These are phyloP conservation scores for Trypanosoma mega DNA, from an alignment of 208 protist genomes.

Conservation along the genomic window DNA sequence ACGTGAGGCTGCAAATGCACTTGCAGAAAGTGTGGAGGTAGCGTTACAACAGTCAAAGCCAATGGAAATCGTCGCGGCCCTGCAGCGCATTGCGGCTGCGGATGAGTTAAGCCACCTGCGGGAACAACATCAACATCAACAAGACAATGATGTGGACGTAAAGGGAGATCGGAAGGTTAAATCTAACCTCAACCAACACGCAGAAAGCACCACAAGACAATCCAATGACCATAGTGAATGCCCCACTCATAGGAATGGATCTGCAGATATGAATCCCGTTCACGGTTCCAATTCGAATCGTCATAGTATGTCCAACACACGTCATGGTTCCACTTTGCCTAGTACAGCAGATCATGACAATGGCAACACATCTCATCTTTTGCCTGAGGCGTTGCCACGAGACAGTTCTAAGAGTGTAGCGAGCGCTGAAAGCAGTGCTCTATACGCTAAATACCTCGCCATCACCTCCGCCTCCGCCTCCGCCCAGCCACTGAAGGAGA, in stretches of 20 bases:
- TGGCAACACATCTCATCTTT: background rate
- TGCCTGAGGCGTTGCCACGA: background rate
- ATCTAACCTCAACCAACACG: background rate
- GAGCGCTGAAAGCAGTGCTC: constrained; percentile 12
- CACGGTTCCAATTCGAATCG: background rate
- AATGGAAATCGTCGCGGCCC: constrained; percentile 35
- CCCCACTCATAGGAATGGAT: no score
- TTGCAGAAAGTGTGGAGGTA: constrained; percentile 31
- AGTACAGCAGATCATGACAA: no score
- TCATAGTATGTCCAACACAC: background rate
- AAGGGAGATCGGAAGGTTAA: background rate
- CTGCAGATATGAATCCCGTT: background rate
- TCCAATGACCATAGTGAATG: background rate
- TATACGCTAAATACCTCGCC: constrained; percentile 44
- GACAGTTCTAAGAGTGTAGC: no score
- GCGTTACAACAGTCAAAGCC: constrained; percentile 29
- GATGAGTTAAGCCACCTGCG: constrained; percentile 47
- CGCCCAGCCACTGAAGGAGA: constrained; percentile 9
- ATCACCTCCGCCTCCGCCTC: constrained; percentile 1
- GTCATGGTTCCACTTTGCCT: no score
- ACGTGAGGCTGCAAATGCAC: constrained; percentile 27
- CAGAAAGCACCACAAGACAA: background rate
- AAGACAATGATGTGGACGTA: background rate
- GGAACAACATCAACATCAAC: constrained; percentile 27
- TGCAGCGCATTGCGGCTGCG: constrained; percentile 58